phyloP scores from a whole-genome alignment of 805 yeast species.

The Cyberlindnera samutprakarnensis region DNA sequence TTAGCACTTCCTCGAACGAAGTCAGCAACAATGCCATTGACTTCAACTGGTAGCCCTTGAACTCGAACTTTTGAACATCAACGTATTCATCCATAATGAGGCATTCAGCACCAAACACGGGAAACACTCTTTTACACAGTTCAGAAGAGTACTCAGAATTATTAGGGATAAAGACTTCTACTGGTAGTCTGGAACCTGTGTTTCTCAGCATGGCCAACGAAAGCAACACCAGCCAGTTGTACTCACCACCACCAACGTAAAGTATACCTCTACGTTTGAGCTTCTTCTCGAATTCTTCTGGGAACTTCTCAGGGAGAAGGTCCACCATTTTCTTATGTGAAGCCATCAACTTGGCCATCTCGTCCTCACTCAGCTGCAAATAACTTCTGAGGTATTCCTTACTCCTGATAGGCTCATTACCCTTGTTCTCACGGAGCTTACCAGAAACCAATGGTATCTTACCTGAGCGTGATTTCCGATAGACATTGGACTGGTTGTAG shows the following conservation, averaged over 20 bases:
- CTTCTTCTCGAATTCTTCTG: slow-evolving; percentile 26
- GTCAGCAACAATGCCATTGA: slow-evolving; percentile 71
- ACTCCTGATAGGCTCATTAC: slow-evolving; percentile 18
- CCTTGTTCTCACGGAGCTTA: slow-evolving; percentile 18
- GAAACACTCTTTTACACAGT: slow-evolving; percentile 58
- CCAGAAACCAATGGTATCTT: slow-evolving; percentile 21
- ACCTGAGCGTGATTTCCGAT: slow-evolving; percentile 7
- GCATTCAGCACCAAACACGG: slow-evolving; percentile 61
- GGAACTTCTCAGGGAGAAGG: slow-evolving; percentile 33
- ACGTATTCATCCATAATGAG: slow-evolving; percentile 41
- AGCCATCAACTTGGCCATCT: slow-evolving; percentile 9
- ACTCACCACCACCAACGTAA: slow-evolving; percentile 69
- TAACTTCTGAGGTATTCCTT: slow-evolving; percentile 17
- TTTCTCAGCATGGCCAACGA: slow-evolving; percentile 50
- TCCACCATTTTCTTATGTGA: slow-evolving; percentile 18
- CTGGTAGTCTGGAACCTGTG: slow-evolving; percentile 61
- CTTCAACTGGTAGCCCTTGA: slow-evolving; percentile 59
- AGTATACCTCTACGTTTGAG: slow-evolving; percentile 54
- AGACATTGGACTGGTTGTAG: slow-evolving; percentile 14
- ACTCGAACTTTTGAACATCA: slow-evolving; percentile 33
- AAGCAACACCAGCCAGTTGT: slow-evolving; percentile 53
- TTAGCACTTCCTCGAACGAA: slow-evolving; percentile 64
- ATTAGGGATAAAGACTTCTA: slow-evolving; percentile 76
- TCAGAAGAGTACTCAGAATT: slow-evolving; percentile 64
- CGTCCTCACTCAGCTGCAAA: slow-evolving; percentile 11